These are phyloP conservation scores for Tuber borchii DNA, from an alignment of 495 filamentous ascomycete genomes.

Conservation along the genomic window DNA sequence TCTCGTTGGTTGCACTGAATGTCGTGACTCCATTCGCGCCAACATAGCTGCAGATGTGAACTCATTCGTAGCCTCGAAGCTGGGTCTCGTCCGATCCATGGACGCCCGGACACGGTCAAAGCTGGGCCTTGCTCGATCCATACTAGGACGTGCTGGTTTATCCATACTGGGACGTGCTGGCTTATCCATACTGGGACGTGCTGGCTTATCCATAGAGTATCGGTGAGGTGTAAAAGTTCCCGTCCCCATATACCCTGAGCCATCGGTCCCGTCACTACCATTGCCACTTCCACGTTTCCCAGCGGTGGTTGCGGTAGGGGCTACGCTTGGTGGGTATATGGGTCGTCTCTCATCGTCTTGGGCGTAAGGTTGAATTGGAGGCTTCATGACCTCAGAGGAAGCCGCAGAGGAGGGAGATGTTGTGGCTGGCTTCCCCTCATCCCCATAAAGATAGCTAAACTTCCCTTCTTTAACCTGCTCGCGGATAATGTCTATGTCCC, in stretches of 20 bases:
- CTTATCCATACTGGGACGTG: constrained; percentile 41
- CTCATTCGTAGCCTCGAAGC: constrained; percentile 78
- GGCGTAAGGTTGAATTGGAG: constrained; percentile 54
- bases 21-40: constrained; percentile 64
- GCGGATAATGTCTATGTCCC: constrained; percentile 91
- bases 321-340: constrained; percentile 83
- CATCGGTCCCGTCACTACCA: constrained; percentile 89
- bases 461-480: constrained; percentile 79
- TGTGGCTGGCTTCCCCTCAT: constrained; percentile 30
- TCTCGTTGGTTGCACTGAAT: constrained; percentile 24
- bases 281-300: constrained; percentile 73
- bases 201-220: constrained; percentile 55
- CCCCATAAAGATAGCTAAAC: constrained; percentile 64
- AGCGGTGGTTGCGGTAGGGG: constrained; percentile 67
- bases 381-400: constrained; percentile 60
- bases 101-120: constrained; percentile 69
- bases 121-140: constrained; percentile 57
- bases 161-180: constrained; percentile 42
- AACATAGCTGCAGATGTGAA: constrained; percentile 83
- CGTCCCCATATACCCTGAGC: constrained; percentile 57
- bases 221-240: constrained; percentile 47
- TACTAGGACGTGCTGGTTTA: constrained; percentile 31
- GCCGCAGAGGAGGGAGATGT: constrained; percentile 45
- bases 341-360: constrained; percentile 73
- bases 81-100: constrained; percentile 68